A percentile compares a stretch with the other conserved stretches of the same genome.
These are phyloP conservation scores for Cercospora zeina DNA, from an alignment of 2,329 filamentous ascomycete species.

Conservation along the genomic window DNA sequence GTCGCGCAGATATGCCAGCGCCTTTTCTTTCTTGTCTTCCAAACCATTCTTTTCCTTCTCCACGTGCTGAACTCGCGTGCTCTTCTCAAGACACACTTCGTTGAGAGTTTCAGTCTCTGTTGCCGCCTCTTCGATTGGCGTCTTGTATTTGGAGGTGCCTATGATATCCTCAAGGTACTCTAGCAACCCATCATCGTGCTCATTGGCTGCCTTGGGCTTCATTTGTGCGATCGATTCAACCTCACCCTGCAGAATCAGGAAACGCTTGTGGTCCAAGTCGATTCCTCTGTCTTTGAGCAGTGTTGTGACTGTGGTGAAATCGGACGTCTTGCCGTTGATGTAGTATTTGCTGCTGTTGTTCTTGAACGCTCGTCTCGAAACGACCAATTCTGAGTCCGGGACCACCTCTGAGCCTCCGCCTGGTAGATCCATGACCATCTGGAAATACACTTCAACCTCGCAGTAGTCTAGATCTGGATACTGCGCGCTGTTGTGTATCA, in stretches of 20 bases:
- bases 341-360: constrained; percentile 99
- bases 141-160: constrained; percentile 97
- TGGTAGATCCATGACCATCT: constrained; percentile 87
- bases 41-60: constrained; percentile 93
- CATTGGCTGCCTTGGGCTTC: constrained; percentile 93
- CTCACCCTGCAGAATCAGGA: constrained; percentile 94
- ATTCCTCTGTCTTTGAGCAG: constrained; percentile 84
- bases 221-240: constrained; percentile 99
- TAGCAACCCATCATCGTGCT: constrained; percentile 92
- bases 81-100: constrained; percentile 94
- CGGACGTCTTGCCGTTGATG: constrained; percentile 85
- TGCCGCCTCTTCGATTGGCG: constrained; percentile 91
- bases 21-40: constrained; percentile 96
- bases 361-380: constrained; percentile 91
- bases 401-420: constrained; percentile 73
- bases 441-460: constrained; percentile 95
- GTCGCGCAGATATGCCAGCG: constrained; percentile 80
- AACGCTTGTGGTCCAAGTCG: constrained; percentile 96
- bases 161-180: constrained; percentile 99
- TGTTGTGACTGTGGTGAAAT: constrained; percentile 87
- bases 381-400: constrained; percentile 78
- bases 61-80: constrained; percentile 89
- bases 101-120: constrained; percentile 88
- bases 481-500: constrained; percentile 94
- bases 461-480: constrained; percentile 84